Conservation (phyloP, 305 asterid species). For the Caryopteris hybrid region DNA sequence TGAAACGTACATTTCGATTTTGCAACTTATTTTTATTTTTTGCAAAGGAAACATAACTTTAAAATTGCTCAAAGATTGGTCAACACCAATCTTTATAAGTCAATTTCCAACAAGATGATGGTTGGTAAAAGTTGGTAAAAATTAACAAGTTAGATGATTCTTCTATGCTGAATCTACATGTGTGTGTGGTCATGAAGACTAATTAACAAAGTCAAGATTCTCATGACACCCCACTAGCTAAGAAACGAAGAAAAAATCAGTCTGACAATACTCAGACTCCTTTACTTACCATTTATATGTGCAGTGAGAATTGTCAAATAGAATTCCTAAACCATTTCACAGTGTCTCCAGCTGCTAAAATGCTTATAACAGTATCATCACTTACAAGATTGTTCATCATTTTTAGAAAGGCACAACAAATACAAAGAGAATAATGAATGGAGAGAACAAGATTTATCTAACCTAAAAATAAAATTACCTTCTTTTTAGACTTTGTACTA, state of each 20-base stretch:
- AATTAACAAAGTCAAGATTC: background rate
- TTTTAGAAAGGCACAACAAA: background rate
- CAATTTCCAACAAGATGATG: too few species aligned
- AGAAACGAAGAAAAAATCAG: background rate
- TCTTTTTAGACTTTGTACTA: slow-evolving; percentile 54
- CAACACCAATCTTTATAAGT: too few species aligned
- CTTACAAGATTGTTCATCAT: background rate
- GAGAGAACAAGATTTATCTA: background rate
- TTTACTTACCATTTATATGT: background rate
- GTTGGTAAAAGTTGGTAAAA: background rate
- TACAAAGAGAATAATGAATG: background rate
- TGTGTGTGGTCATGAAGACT: background rate
- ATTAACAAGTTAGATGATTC: slow-evolving; percentile 10
- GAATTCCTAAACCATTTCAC: background rate
- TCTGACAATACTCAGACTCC: background rate
- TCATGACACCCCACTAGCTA: background rate
- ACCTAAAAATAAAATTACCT: slow-evolving; percentile 35
- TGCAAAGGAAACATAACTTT: too few species aligned
- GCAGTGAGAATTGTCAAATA: background rate
- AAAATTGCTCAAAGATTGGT: too few species aligned
- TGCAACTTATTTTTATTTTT: too few species aligned
- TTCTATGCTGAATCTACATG: background rate
- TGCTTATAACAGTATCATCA: background rate
- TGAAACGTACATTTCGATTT: too few species aligned
- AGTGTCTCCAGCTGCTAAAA: background rate